These are phyloP conservation scores for Stentor roeselii DNA, from an alignment of 73 alveolate species.

Conservation along the genomic window DNA sequence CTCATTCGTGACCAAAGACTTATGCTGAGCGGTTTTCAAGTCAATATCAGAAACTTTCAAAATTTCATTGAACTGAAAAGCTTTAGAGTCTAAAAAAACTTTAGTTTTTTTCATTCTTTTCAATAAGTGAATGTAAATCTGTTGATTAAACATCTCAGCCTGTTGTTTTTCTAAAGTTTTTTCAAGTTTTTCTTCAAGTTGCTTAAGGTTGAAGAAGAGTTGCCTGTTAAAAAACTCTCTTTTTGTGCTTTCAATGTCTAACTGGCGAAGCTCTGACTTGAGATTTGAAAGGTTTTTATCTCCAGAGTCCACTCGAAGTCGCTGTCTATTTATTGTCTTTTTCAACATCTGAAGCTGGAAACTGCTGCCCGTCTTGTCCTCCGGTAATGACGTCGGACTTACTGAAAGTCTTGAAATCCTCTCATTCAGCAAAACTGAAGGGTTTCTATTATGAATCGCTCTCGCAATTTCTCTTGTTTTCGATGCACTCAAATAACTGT, in stretches of 20 bases:
- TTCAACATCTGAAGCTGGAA: neutral
- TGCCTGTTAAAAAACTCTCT: conserved; percentile 7
- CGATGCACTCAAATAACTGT: neutral
- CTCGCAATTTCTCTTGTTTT: neutral
- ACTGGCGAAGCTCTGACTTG: neutral
- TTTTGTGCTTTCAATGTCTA: neutral
- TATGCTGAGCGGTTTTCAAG: neutral
- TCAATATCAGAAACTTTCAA: neutral
- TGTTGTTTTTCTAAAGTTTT: neutral
- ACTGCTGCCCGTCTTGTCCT: neutral
- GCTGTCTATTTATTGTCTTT: neutral
- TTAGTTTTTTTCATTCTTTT: conserved; percentile 12
- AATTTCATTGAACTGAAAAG: neutral
- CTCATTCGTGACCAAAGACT: neutral
- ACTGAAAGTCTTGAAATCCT: neutral
- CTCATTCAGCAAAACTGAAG: neutral
- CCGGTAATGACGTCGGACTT: neutral
- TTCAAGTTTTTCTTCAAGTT: neutral
- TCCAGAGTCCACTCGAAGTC: neutral
- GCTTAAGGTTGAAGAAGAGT: neutral
- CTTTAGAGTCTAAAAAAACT: neutral
- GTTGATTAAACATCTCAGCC: neutral
- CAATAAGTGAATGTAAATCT: conserved; percentile 14
- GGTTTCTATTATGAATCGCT: neutral
- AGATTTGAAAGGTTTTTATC: neutral